These are phyloP conservation scores for Xerocomellus intermedius DNA, from an alignment of 768 basidiomycete species.

Conservation along the genomic window DNA sequence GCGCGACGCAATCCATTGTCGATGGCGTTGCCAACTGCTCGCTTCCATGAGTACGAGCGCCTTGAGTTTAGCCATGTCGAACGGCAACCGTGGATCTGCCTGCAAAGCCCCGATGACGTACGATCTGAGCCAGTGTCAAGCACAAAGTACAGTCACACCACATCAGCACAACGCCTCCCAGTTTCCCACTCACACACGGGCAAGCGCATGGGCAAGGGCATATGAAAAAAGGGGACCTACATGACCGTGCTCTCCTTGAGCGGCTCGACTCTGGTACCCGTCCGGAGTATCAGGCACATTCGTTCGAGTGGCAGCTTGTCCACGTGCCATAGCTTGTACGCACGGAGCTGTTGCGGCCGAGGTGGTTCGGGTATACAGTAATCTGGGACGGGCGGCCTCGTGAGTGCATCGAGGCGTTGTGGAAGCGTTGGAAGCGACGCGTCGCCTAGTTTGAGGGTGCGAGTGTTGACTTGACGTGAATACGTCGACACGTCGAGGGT, in stretches of 20 bases:
- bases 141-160: not conserved
- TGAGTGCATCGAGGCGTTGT: not conserved
- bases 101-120: conserved; percentile 44
- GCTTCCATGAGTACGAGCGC: conserved; percentile 40
- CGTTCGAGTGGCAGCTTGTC: conserved; percentile 34
- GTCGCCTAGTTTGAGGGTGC: not conserved
- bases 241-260: conserved; percentile 48
- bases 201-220: not conserved
- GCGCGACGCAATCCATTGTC: conserved; percentile 36
- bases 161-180: not conserved
- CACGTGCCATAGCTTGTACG: conserved; percentile 46
- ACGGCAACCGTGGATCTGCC: conserved; percentile 38
- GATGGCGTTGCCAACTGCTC: conserved; percentile 42
- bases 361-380: conserved; percentile 30
- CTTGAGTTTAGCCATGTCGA: conserved; percentile 34
- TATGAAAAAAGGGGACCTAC: conserved; percentile 26
- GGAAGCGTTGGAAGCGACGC: not conserved
- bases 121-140: conserved; percentile 29
- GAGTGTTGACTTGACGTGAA: conserved; percentile 29
- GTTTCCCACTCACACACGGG: not conserved
- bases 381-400: conserved; percentile 9
- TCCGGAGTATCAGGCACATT: conserved; percentile 41
- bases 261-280: conserved; percentile 34
- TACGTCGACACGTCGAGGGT: conserved; percentile 20
- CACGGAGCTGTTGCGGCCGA: conserved; percentile 40